Percentiles rank a stretch among this genome's conserved stretches.
phyloP scores from a whole-genome alignment of 345 rosid genomes.

The Laguncularia racemosa region DNA sequence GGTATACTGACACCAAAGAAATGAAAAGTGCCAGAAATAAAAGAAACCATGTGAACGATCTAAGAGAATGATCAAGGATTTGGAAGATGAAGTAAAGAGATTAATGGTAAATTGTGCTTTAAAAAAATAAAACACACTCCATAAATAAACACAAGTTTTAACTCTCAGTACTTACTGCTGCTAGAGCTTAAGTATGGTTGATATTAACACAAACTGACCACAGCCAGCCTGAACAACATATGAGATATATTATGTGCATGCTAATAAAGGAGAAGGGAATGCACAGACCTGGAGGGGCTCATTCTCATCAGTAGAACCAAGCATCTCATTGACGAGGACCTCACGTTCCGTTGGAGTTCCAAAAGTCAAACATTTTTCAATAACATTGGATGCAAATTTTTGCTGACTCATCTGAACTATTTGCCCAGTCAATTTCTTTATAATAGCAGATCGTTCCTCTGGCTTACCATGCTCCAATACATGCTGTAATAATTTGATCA shows the following conservation, averaged over 20 bases:
- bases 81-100: no score
- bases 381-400: constrained; percentile 96
- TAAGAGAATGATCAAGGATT: no score
- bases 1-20: no score
- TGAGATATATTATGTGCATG: constrained; percentile 4
- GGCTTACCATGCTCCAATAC: constrained; percentile 94
- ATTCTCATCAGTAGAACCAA: constrained; percentile 90
- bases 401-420: constrained; percentile 98
- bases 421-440: constrained; percentile 70
- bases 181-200: no score
- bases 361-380: constrained; percentile 84
- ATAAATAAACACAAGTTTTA: no score
- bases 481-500: constrained; percentile 41
- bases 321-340: constrained; percentile 85
- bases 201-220: background rate
- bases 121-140: no score
- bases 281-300: constrained; percentile 93
- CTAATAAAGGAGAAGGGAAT: background rate
- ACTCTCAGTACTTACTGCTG: no score
- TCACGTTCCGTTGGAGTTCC: constrained; percentile 73
- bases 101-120: no score
- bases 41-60: no score
- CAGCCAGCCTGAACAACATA: background rate
- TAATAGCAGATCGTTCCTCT: constrained; percentile 70
- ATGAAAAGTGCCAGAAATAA: no score